These are phyloP conservation scores for Sphaerulina vaccinii DNA, from an alignment of 2,329 filamentous ascomycete species.

Conservation along the genomic window DNA sequence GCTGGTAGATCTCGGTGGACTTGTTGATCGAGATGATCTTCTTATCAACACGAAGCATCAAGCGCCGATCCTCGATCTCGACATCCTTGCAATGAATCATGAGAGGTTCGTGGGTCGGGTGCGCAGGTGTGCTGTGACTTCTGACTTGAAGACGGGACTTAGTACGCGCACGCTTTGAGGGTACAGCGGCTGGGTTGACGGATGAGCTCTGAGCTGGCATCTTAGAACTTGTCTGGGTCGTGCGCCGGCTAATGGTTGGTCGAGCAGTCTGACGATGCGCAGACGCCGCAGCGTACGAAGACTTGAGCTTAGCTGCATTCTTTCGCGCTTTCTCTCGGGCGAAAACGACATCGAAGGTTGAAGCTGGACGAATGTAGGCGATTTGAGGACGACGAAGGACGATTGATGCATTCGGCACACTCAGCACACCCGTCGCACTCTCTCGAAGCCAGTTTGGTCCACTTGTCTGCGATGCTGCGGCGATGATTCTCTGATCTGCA, in stretches of 20 bases:
- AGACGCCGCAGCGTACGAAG: too few species aligned
- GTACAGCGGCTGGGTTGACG: too few species aligned
- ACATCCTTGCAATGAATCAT: background rate
- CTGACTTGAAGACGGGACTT: too few species aligned
- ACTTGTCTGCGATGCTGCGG: background rate
- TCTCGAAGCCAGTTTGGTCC: slow-evolving; percentile 10
- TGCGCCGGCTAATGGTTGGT: too few species aligned
- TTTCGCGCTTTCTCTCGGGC: background rate
- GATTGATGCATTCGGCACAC: background rate
- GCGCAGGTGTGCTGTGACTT: too few species aligned
- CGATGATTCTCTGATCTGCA: background rate
- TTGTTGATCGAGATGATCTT: background rate
- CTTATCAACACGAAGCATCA: background rate
- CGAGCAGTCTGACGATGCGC: too few species aligned
- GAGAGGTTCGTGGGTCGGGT: background rate
- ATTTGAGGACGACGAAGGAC: background rate
- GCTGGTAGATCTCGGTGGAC: background rate
- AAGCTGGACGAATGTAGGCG: background rate
- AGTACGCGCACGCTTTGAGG: too few species aligned
- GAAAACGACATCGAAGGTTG: background rate
- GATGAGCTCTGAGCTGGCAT: too few species aligned
- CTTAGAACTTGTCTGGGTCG: too few species aligned
- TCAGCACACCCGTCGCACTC: background rate
- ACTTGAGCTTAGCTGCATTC: too few species aligned
- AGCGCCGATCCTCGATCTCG: background rate